Evolutionary conservation across 768 basidiomycete genomes (phyloP).

Genomic region (Trametes elegans): DNA sequence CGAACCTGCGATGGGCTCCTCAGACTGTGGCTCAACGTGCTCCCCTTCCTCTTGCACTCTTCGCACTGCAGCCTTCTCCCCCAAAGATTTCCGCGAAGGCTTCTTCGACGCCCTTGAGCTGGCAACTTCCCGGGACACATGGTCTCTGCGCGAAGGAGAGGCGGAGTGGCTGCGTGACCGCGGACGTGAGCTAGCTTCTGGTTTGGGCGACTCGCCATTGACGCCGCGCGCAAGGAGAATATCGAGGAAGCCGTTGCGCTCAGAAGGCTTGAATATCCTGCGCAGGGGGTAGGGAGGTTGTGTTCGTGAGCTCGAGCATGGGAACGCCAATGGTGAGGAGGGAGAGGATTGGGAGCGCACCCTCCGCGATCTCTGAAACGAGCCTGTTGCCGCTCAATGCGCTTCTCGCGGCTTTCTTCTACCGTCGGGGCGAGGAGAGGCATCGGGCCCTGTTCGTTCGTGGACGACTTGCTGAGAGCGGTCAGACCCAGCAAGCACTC

Average conservation of each 20-base stretch:
- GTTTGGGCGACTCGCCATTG: constrained; percentile 46
- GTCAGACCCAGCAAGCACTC: not conserved
- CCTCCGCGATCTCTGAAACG: constrained; percentile 60
- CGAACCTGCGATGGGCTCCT: not conserved
- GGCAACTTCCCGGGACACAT: not conserved
- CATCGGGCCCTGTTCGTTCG: too few species aligned
- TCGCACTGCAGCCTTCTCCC: too few species aligned
- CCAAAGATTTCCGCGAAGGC: not conserved
- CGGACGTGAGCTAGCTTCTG: constrained; percentile 5
- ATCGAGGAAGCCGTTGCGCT: constrained; percentile 47
- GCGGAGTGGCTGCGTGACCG: constrained; percentile 14
- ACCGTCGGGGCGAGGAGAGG: constrained; percentile 34
- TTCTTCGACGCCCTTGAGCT: not conserved
- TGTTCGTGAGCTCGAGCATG: too few species aligned
- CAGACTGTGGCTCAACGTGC: too few species aligned
- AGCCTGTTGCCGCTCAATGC: constrained; percentile 60
- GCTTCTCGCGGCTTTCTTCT: constrained; percentile 59
- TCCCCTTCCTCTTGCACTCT: too few species aligned
- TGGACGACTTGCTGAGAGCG: not conserved
- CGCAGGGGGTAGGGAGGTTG: too few species aligned
- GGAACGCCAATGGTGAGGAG: not conserved
- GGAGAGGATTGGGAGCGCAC: constrained; percentile 20
- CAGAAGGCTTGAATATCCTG: constrained; percentile 55
- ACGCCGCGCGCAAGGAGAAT: constrained; percentile 51
- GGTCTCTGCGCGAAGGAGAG: not conserved